Evolutionary conservation across 2,329 filamentous ascomycete species (phyloP), one percentile per base, ranked within the genome.

Genomic region (Berkeleyomyces rouxiae): DNA sequence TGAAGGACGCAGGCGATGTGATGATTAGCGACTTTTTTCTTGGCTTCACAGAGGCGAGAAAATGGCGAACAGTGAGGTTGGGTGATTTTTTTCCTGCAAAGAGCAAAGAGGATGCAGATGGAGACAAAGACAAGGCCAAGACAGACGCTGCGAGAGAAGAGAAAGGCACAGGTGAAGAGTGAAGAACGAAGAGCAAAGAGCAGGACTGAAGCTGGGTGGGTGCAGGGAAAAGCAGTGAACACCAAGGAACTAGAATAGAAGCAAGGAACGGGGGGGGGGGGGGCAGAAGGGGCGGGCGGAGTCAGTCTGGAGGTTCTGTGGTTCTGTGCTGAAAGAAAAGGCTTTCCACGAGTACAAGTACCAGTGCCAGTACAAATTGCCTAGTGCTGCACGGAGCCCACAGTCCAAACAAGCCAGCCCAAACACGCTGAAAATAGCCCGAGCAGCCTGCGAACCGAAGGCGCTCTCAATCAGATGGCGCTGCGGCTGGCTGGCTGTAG

Each of bases 1-100:
- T 63, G 60, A 23, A 62, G 63, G 58, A 65, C 61, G 63, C 60
- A 64, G 61, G 62, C 63, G 66, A 65, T 61, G 63, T 66, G 58
- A 60, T 63, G 63, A 66, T 63, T 65, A 65, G 65, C 67, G 65
- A 67, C n/a, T 39, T 55, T 55, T 37, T 55, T 31, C 23, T 36
- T 33, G 11, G 16, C n/a, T 6, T 39, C 37, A 1, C 36, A 40
- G 47, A 44, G 39, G 16, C 33, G 36, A 13, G 49, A 42, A 36
- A 16, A 44, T n/a, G 37, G 37, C 55, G 16, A 10, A 55, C n/a
- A 11, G 49, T 4, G 7, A 7, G 49, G 11, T 16, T 31, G 16
- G 9, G 36, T 13, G 10, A 16, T 9, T 13, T 36, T 58, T 37
- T n/a, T 59, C 16, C 37, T 47, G 23, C 36, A 58, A 51, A 57